A percentile compares a stretch with the other conserved stretches of the same genome.
Evolutionary conservation across 1,284 basidiomycete species (phyloP).

Genomic region (Papiliotrema fonsecae): DNA sequence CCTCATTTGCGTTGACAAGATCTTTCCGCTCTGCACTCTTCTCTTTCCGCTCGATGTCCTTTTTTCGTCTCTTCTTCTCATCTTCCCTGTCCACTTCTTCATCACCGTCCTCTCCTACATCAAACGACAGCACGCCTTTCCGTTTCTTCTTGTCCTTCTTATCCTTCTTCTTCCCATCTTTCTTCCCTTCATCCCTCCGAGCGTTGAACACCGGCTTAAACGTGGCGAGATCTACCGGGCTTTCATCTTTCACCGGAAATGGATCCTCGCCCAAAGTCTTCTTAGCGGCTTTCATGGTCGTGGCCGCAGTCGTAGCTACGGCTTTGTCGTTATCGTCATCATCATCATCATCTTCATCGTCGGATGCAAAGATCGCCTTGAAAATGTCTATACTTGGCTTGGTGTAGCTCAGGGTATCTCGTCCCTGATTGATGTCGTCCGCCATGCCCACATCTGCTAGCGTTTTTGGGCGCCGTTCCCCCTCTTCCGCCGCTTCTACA

Average conservation of each 20-base stretch:
- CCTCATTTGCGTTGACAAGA: slow-evolving; percentile 50
- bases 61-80: slow-evolving; percentile 27
- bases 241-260: slow-evolving; percentile 17
- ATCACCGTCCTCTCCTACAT: slow-evolving; percentile 56
- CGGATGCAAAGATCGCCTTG: slow-evolving; percentile 89
- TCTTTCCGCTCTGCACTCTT: slow-evolving; percentile 33
- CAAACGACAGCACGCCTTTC: slow-evolving; percentile 63
- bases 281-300: slow-evolving; percentile 1
- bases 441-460: slow-evolving; percentile 73
- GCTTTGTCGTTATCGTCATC: slow-evolving; percentile 56
- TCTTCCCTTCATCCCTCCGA: slow-evolving; percentile 10
- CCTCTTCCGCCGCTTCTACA: slow-evolving; percentile 8
- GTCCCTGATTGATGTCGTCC: slow-evolving; percentile 79
- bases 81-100: slow-evolving; percentile 16
- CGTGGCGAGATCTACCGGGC: slow-evolving; percentile 30
- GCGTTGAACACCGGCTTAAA: slow-evolving; percentile 60
- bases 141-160: slow-evolving; percentile 45
- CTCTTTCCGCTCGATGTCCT: slow-evolving; percentile 45
- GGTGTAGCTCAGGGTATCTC: slow-evolving; percentile 78
- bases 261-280: slow-evolving; percentile 7
- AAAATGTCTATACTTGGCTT: slow-evolving; percentile 87
- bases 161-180: slow-evolving; percentile 48
- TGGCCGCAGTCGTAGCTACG: slow-evolving; percentile 35
- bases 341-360: slow-evolving; percentile 73
- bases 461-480: slow-evolving; percentile 25